Percentiles rank a stretch among this genome's conserved stretches.
These are phyloP conservation scores for Amanita polypyramis DNA, from an alignment of 768 basidiomycete genomes.

Conservation along the genomic window DNA sequence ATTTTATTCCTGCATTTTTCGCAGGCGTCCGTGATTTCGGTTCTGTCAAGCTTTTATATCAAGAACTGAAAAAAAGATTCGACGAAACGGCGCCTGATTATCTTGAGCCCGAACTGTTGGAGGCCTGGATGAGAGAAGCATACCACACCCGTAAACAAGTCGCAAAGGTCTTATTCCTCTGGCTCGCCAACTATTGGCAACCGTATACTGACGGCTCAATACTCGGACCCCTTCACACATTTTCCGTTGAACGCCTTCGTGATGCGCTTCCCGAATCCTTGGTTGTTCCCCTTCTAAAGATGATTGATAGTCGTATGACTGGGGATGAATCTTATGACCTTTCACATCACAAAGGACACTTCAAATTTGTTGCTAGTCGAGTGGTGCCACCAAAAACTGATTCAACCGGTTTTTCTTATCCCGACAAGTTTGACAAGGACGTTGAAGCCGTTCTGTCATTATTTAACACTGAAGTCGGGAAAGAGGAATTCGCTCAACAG, in stretches of 20 bases:
- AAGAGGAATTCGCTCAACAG: constrained; percentile 35
- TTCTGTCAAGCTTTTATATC: constrained; percentile 34
- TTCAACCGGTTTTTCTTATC: constrained; percentile 15
- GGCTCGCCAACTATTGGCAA: constrained; percentile 66
- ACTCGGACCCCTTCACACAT: constrained; percentile 19
- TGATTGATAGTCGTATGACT: constrained; percentile 7
- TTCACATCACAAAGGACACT: not conserved
- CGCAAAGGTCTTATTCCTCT: constrained; percentile 49
- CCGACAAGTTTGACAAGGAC: constrained; percentile 14
- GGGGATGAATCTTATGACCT: constrained; percentile 4
- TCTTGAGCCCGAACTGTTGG: constrained; percentile 22
- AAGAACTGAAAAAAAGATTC: constrained; percentile 35
- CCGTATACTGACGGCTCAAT: constrained; percentile 36
- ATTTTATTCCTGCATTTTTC: constrained; percentile 48
- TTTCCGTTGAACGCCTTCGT: constrained; percentile 16
- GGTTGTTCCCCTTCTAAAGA: constrained; percentile 11
- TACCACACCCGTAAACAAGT: constrained; percentile 47
- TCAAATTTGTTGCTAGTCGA: not conserved
- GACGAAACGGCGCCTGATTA: constrained; percentile 21
- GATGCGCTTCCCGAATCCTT: constrained; percentile 17
- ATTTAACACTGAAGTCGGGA: constrained; percentile 26
- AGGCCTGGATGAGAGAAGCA: constrained; percentile 29
- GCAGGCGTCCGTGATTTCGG: constrained; percentile 65
- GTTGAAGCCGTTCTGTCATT: constrained; percentile 16
- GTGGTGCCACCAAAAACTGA: constrained; percentile 9